Evolutionary conservation across 805 yeast genomes (phyloP).

Genomic region (Sungouiella thailandica): DNA sequence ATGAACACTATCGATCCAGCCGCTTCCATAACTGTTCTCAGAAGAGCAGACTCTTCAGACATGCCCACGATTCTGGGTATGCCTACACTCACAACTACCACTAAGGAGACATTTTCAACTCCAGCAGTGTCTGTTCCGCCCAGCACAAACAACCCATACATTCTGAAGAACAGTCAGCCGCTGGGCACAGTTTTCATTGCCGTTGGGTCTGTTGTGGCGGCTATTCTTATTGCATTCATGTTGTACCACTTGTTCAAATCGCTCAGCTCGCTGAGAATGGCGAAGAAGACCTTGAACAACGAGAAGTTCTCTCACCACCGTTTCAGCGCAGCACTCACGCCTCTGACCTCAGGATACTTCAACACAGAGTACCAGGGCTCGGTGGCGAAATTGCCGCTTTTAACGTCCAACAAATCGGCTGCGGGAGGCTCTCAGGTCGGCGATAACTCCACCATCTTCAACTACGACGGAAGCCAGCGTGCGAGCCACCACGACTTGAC

Average conservation of each 20-base stretch:
- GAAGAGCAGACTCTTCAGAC: neutral
- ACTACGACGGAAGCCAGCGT: constrained; percentile 24
- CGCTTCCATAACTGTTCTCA: neutral
- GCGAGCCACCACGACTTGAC: constrained; percentile 39
- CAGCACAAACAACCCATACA: constrained; percentile 57
- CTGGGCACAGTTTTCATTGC: constrained; percentile 82
- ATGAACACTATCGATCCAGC: too few species aligned
- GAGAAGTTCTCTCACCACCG: constrained; percentile 31
- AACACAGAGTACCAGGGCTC: constrained; percentile 16
- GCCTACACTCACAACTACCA: constrained; percentile 2
- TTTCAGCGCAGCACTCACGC: constrained; percentile 12
- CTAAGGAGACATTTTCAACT: constrained; percentile 23
- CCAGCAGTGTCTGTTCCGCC: constrained; percentile 57
- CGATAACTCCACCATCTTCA: constrained; percentile 31
- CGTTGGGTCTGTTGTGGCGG: constrained; percentile 66
- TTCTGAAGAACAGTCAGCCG: constrained; percentile 48
- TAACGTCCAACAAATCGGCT: constrained; percentile 17
- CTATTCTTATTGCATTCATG: constrained; percentile 46
- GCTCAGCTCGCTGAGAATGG: constrained; percentile 44
- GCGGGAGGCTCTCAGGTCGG: constrained; percentile 23
- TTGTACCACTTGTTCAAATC: constrained; percentile 50
- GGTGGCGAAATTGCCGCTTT: constrained; percentile 32
- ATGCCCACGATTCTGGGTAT: neutral
- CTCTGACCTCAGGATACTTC: constrained; percentile 2
- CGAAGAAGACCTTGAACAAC: constrained; percentile 39